A percentile compares a stretch with the other conserved stretches of the same genome.
phyloP scores from a whole-genome alignment of 2,329 filamentous ascomycete species.

The Penicillium sp. region DNA sequence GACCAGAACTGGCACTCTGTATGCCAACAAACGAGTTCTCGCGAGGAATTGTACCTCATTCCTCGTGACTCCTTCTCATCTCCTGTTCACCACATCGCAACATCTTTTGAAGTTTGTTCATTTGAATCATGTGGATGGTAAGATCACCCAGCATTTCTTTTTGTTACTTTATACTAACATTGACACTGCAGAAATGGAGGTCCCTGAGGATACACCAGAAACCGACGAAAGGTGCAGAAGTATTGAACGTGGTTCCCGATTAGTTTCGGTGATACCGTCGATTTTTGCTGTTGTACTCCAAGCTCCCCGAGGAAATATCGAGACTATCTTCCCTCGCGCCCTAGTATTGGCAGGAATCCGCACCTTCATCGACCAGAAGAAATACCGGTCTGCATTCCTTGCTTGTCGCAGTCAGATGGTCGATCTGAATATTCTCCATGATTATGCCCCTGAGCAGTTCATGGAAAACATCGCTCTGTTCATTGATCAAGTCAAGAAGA shows the following conservation, averaged over 20 bases:
- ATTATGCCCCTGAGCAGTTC: conserved; percentile 86
- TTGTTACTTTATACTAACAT: conserved; percentile 18
- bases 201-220: conserved; percentile 85
- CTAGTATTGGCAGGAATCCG: conserved; percentile 90
- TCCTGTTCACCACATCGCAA: conserved; percentile 89
- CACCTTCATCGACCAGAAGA: conserved; percentile 71
- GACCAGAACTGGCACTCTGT: conserved; percentile 73
- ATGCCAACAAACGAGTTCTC: conserved; percentile 70
- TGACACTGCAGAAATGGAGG: conserved; percentile 63
- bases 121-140: conserved; percentile 65
- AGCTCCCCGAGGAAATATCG: conserved; percentile 93
- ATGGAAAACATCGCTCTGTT: conserved; percentile 73
- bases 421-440: conserved; percentile 96
- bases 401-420: conserved; percentile 90
- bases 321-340: conserved; percentile 90
- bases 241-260: conserved; percentile 81
- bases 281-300: conserved; percentile 84
- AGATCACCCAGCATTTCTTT: conserved; percentile 13
- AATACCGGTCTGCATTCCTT: conserved; percentile 80
- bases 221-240: conserved; percentile 87
- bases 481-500: conserved; percentile 77
- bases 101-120: conserved; percentile 95
- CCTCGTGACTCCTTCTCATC: conserved; percentile 72
- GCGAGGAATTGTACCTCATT: conserved; percentile 93
- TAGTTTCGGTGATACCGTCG: conserved; percentile 87